Conservation (phyloP, 1,284 basidiomycete species). For the Neotropicomus parvogracilis region DNA sequence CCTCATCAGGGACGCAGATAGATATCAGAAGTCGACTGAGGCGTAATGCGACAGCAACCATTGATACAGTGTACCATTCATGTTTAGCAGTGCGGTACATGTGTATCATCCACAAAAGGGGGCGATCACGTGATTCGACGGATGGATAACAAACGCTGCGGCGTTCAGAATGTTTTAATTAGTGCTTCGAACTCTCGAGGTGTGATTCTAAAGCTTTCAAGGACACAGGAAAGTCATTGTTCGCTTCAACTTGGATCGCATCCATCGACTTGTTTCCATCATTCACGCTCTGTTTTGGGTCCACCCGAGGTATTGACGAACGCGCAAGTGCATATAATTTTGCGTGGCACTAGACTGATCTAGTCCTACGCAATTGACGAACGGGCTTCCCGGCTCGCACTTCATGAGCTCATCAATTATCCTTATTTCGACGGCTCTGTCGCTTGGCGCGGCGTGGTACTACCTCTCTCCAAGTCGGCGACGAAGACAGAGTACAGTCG, state of each 20-base stretch:
- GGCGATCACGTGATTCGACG: too few relatives aligned
- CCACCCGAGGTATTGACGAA: background rate
- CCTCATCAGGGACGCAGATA: conserved; percentile 23
- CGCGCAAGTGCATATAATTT: too few relatives aligned
- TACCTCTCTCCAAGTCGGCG: conserved; percentile 16
- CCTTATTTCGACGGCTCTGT: conserved; percentile 16
- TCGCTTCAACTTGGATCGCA: background rate
- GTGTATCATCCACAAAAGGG: too few relatives aligned
- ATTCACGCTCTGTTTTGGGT: background rate
- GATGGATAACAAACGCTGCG: too few relatives aligned
- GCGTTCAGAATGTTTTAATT: too few relatives aligned
- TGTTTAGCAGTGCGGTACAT: too few relatives aligned
- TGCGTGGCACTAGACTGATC: too few relatives aligned
- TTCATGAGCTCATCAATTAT: conserved; percentile 11
- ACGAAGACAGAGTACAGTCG: background rate
- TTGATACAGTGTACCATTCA: too few relatives aligned
- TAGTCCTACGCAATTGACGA: background rate
- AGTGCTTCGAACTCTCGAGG: too few relatives aligned
- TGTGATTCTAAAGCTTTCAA: too few relatives aligned
- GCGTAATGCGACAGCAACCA: background rate
- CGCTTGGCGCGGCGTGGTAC: conserved; percentile 20
- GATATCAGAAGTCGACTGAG: conserved; percentile 10
- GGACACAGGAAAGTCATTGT: background rate
- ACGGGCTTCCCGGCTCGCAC: background rate
- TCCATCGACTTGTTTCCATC: background rate